Evolutionary conservation across 2,329 filamentous ascomycete species (phyloP).

Genomic region (Lecanosticta acicola): DNA sequence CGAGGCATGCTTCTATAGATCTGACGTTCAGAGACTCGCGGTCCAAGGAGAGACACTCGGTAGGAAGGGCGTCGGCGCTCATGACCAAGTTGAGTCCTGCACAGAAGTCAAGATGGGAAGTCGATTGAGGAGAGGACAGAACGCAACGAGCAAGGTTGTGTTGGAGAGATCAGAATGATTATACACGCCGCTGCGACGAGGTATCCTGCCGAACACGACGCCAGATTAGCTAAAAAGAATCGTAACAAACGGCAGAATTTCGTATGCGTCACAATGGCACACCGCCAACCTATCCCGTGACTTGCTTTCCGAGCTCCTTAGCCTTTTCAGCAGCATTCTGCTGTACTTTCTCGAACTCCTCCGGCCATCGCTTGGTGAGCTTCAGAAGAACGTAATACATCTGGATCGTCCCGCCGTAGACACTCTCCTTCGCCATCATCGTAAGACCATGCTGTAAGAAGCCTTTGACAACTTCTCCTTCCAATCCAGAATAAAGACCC

Average conservation of each 20-base stretch:
- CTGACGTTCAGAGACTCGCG: background rate
- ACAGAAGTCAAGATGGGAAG: background rate
- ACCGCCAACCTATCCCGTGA: slow-evolving; percentile 6
- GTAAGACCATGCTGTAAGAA: slow-evolving; percentile 83
- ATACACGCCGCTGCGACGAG: background rate
- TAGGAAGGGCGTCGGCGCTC: background rate
- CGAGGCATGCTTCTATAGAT: background rate
- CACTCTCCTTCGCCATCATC: slow-evolving; percentile 76
- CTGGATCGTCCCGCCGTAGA: slow-evolving; percentile 67
- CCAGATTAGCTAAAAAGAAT: background rate
- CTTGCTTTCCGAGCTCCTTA: slow-evolving; percentile 18
- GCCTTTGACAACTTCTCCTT: slow-evolving; percentile 70
- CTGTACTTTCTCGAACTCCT: slow-evolving; percentile 32
- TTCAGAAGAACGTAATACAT: slow-evolving; percentile 63
- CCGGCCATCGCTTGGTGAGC: slow-evolving; percentile 38
- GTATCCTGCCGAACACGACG: background rate
- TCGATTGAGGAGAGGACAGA: background rate
- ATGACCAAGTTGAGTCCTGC: background rate
- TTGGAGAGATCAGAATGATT: background rate
- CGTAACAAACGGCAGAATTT: background rate
- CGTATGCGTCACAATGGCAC: background rate
- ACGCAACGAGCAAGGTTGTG: background rate
- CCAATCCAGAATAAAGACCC: slow-evolving; percentile 70
- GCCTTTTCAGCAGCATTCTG: slow-evolving; percentile 17
- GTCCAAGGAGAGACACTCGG: background rate